A percentile compares a stretch with the other conserved stretches of the same genome.
phyloP scores from a whole-genome alignment of 2,329 filamentous ascomycete genomes.

The Geosmithia morbida region DNA sequence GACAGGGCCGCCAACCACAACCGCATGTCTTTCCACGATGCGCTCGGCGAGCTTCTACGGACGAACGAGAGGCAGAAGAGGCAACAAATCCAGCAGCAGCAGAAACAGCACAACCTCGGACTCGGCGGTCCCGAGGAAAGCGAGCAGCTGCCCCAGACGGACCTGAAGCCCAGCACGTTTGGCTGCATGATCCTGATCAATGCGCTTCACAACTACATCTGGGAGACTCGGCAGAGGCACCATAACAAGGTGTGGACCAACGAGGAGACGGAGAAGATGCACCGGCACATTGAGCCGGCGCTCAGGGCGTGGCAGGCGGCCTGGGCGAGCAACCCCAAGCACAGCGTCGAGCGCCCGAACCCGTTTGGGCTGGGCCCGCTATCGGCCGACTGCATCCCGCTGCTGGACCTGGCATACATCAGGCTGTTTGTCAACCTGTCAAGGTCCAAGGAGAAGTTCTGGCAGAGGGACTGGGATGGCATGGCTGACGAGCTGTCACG shows the following conservation, averaged over 20 bases:
- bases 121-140: background rate
- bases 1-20: slow-evolving; percentile 53
- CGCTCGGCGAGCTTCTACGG: slow-evolving; percentile 66
- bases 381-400: slow-evolving; percentile 78
- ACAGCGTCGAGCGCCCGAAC: slow-evolving; percentile 73
- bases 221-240: slow-evolving; percentile 88
- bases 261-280: slow-evolving; percentile 91
- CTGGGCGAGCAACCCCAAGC: slow-evolving; percentile 76
- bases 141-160: slow-evolving; percentile 37
- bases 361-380: slow-evolving; percentile 70
- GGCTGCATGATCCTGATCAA: slow-evolving; percentile 87
- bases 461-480: slow-evolving; percentile 84
- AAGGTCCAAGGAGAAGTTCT: slow-evolving; percentile 82
- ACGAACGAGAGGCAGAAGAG: slow-evolving; percentile 55
- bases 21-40: slow-evolving; percentile 64
- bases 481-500: slow-evolving; percentile 78
- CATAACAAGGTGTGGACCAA: slow-evolving; percentile 80
- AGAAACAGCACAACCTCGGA: background rate
- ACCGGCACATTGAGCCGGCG: slow-evolving; percentile 85
- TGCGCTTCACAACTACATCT: slow-evolving; percentile 93
- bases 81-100: slow-evolving; percentile 24
- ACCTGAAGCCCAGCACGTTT: slow-evolving; percentile 75
- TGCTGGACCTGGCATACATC: slow-evolving; percentile 85
- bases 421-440: slow-evolving; percentile 88
- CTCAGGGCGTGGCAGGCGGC: slow-evolving; percentile 88